A percentile compares a stretch with the other conserved stretches of the same genome.
Conservation (phyloP, 768 basidiomycete species). For the Serendipita vermifera region DNA sequence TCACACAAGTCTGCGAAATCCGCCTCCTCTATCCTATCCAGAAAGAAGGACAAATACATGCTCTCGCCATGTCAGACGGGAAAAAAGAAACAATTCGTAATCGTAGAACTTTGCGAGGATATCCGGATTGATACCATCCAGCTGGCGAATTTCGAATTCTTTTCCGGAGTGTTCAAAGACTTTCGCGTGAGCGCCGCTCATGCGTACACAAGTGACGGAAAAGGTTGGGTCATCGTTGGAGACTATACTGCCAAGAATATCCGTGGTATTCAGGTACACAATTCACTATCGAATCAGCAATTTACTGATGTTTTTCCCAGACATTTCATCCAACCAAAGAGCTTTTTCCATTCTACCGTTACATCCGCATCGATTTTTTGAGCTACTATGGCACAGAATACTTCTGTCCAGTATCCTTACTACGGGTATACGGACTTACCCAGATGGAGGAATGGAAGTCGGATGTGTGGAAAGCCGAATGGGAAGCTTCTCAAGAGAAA, state of each 20-base stretch:
- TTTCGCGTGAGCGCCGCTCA: slow-evolving; percentile 65
- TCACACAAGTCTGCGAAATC: slow-evolving; percentile 74
- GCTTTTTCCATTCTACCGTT: slow-evolving; percentile 78
- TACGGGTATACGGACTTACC: slow-evolving; percentile 89
- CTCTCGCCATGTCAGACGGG: slow-evolving; percentile 69
- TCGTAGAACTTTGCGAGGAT: slow-evolving; percentile 95
- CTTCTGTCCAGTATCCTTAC: slow-evolving; percentile 86
- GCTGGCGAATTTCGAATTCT: slow-evolving; percentile 95
- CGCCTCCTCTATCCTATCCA: slow-evolving; percentile 67
- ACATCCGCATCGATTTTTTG: slow-evolving; percentile 85
- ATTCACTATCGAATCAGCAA: not conserved
- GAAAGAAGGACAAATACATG: slow-evolving; percentile 92
- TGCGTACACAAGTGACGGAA: slow-evolving; percentile 42
- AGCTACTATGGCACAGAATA: slow-evolving; percentile 91
- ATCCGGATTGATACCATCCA: slow-evolving; percentile 94
- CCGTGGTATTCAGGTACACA: slow-evolving; percentile 73
- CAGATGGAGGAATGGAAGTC: slow-evolving; percentile 95
- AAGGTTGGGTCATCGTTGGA: slow-evolving; percentile 65
- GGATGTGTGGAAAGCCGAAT: slow-evolving; percentile 70
- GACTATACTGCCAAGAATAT: slow-evolving; percentile 73
- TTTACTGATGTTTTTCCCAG: slow-evolving; percentile 23
- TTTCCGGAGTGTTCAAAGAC: slow-evolving; percentile 90
- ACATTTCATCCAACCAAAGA: slow-evolving; percentile 68
- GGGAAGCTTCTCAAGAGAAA: slow-evolving; percentile 18
- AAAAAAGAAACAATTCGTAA: slow-evolving; percentile 51